Percentiles rank a stretch among this genome's conserved stretches.
Conservation (phyloP, 768 basidiomycete species). For the Calocera cornea region DNA sequence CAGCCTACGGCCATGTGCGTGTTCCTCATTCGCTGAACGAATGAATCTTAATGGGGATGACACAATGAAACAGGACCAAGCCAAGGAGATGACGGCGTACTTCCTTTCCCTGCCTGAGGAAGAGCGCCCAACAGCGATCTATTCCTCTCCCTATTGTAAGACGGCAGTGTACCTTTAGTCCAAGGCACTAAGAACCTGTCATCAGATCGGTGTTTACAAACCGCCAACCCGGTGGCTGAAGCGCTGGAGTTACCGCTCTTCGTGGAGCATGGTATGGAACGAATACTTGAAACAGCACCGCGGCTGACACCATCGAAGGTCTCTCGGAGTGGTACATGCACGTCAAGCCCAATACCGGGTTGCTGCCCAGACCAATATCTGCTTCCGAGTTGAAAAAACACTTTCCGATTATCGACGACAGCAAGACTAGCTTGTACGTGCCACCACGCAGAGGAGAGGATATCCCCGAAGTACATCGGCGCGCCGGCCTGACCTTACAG, state of each 20-base stretch:
- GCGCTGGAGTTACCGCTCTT: constrained; percentile 55
- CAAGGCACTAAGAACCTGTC: background rate
- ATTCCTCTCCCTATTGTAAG: constrained; percentile 75
- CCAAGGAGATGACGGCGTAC: constrained; percentile 53
- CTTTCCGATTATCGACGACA: constrained; percentile 44
- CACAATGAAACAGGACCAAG: constrained; percentile 48
- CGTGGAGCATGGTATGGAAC: constrained; percentile 55
- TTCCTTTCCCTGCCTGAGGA: constrained; percentile 50
- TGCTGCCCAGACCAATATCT: constrained; percentile 59
- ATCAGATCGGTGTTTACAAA: constrained; percentile 81
- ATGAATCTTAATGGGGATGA: background rate
- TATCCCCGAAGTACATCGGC: constrained; percentile 45
- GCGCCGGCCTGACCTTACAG: constrained; percentile 39
- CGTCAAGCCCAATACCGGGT: constrained; percentile 47
- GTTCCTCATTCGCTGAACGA: background rate
- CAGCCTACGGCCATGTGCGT: constrained; percentile 53
- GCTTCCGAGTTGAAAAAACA: constrained; percentile 40
- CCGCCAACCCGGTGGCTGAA: constrained; percentile 47
- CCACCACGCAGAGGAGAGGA: constrained; percentile 63
- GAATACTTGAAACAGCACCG: background rate
- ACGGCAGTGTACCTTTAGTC: constrained; percentile 6
- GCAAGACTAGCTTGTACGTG: constrained; percentile 50
- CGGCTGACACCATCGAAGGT: constrained; percentile 27
- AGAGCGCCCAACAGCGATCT: constrained; percentile 60
- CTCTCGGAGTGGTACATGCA: constrained; percentile 72